Conservation (phyloP, 192 early-diverging fungal species). For the Pecoramyces ruminantium region DNA sequence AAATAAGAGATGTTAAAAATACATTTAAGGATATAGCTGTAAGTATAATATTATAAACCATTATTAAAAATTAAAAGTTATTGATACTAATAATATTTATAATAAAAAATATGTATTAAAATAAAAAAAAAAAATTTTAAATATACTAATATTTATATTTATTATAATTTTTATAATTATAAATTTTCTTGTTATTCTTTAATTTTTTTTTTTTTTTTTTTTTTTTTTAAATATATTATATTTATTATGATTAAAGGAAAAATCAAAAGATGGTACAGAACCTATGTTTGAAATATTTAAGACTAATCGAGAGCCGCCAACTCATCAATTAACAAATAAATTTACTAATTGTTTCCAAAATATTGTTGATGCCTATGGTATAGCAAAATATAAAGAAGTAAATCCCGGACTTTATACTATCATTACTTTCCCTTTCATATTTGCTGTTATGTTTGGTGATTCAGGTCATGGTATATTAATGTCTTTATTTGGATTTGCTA, state of each 20-base stretch:
- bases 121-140: too few species aligned
- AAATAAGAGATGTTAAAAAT: conserved; percentile 61
- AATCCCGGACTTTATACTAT: conserved; percentile 94
- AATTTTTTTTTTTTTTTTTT: too few species aligned
- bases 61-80: neutral
- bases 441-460: conserved; percentile 99
- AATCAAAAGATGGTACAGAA: neutral
- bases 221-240: too few species aligned
- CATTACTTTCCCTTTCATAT: conserved; percentile 96
- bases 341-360: conserved; percentile 91
- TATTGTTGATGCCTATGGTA: conserved; percentile 94
- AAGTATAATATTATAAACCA: neutral
- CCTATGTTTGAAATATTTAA: conserved; percentile 71
- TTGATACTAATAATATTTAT: too few species aligned
- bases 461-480: conserved; percentile 88
- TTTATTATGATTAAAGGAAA: conserved; percentile 23
- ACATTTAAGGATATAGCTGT: conserved; percentile 66
- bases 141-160: too few species aligned
- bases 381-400: conserved; percentile 89
- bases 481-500: conserved; percentile 48
- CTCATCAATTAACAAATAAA: conserved; percentile 88
- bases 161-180: too few species aligned
- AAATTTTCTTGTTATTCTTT: too few species aligned
- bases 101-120: too few species aligned
- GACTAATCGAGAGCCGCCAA: conserved; percentile 82